Conservation (phyloP, 164 flowering plant species). For the Berberis thunbergii region DNA sequence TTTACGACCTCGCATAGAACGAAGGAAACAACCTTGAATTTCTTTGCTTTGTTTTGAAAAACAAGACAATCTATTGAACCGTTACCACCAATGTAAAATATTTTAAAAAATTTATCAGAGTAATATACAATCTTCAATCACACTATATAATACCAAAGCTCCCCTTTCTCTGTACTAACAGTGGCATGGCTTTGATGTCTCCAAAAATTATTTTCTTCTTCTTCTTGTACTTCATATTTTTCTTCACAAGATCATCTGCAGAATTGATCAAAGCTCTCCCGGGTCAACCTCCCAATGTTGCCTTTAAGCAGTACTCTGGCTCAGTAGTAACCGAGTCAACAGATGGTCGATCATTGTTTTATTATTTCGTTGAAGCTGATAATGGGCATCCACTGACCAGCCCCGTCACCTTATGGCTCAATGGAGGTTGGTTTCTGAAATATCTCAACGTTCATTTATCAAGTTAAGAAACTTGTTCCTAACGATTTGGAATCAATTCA, state of each 20-base stretch:
- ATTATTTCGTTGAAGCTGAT: constrained; percentile 38
- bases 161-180: background rate
- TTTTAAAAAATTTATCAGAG: background rate
- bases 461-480: background rate
- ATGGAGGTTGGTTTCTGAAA: constrained; percentile 27
- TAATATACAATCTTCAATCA: no score
- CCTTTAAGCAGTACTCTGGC: constrained; percentile 32
- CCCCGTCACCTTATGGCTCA: constrained; percentile 42
- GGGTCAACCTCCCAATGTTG: constrained; percentile 25
- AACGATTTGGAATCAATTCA: background rate
- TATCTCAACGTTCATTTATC: background rate
- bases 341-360: constrained; percentile 36
- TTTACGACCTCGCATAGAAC: no score
- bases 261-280: constrained; percentile 29
- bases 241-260: constrained; percentile 1
- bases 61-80: background rate
- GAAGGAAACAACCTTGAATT: no score
- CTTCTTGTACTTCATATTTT: constrained; percentile 1
- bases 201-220: background rate
- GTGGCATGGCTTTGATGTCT: constrained; percentile 2
- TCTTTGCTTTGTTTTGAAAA: no score
- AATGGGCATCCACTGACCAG: constrained; percentile 17
- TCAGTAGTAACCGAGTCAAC: constrained; percentile 25
- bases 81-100: background rate
- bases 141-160: background rate